Conservation (phyloP, 495 filamentous ascomycete genomes). For the Halenospora varia region DNA sequence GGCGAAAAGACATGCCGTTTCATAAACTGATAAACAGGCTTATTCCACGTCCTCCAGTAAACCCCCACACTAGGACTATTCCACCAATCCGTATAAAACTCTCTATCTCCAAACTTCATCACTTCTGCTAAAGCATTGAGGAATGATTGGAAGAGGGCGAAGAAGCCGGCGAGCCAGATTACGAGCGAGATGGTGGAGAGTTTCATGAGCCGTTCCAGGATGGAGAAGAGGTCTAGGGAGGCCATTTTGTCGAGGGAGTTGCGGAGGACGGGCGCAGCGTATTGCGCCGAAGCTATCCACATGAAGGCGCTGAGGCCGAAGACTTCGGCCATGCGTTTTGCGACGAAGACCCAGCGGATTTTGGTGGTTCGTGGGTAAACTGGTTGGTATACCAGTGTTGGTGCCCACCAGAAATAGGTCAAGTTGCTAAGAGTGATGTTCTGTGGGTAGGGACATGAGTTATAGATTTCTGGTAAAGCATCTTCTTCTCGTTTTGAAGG, state of each 20-base stretch:
- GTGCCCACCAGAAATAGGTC: conserved; percentile 94
- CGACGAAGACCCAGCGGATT: conserved; percentile 82
- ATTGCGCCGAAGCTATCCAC: conserved; percentile 90
- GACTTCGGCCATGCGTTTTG: conserved; percentile 75
- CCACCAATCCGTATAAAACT: conserved; percentile 98
- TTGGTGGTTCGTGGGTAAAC: conserved; percentile 79
- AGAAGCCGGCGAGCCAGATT: conserved; percentile 97
- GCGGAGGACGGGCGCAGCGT: conserved; percentile 80
- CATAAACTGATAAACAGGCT: conserved; percentile 95
- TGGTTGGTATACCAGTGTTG: conserved; percentile 94
- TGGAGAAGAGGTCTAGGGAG: conserved; percentile 72
- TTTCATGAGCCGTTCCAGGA: conserved; percentile 88
- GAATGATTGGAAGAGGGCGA: conserved; percentile 86
- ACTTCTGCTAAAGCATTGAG: conserved; percentile 90
- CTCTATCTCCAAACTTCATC: conserved; percentile 83
- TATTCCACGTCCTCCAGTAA: conserved; percentile 98
- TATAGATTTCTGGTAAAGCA: conserved; percentile 74
- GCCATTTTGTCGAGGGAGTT: conserved; percentile 87
- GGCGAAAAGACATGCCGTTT: conserved; percentile 86
- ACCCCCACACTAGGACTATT: conserved; percentile 78
- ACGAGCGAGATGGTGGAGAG: conserved; percentile 88
- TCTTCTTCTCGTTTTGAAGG: conserved; percentile 52
- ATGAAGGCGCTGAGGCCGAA: conserved; percentile 75
- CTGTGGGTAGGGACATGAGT: conserved; percentile 76
- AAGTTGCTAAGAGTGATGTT: conserved; percentile 88